Conservation (phyloP, 1,284 basidiomycete species). For the Rhizopogon parksii region DNA sequence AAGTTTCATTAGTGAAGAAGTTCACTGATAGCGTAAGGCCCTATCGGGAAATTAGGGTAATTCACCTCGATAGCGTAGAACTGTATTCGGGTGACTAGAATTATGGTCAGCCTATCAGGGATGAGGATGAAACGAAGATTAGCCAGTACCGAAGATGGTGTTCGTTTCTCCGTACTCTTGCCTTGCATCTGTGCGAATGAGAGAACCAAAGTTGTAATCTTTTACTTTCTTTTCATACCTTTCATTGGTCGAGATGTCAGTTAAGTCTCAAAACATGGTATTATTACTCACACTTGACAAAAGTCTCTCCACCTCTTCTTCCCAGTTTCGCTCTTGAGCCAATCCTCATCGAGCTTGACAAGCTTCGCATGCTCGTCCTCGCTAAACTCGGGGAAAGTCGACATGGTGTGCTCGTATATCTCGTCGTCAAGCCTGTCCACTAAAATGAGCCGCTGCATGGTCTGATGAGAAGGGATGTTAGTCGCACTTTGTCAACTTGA, state of each 20-base stretch:
- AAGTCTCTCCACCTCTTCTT: slow-evolving; percentile 93
- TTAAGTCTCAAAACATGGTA: background rate
- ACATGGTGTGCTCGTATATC: slow-evolving; percentile 75
- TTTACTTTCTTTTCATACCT: slow-evolving; percentile 84
- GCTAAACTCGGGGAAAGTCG: slow-evolving; percentile 79
- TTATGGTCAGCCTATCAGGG: slow-evolving; percentile 2
- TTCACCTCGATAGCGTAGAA: slow-evolving; percentile 88
- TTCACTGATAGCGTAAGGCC: slow-evolving; percentile 2
- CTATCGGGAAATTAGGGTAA: slow-evolving; percentile 7
- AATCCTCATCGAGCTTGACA: slow-evolving; percentile 80
- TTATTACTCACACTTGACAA: slow-evolving; percentile 67
- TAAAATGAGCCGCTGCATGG: slow-evolving; percentile 11
- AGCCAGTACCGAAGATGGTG: slow-evolving; percentile 81
- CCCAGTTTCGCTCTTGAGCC: slow-evolving; percentile 87
- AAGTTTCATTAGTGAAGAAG: background rate
- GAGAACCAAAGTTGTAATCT: slow-evolving; percentile 96
- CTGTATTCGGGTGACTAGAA: slow-evolving; percentile 69
- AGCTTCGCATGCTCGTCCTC: slow-evolving; percentile 62
- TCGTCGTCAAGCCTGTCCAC: slow-evolving; percentile 79
- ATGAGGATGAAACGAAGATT: background rate
- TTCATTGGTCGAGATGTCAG: slow-evolving; percentile 1
- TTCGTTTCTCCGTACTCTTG: slow-evolving; percentile 90
- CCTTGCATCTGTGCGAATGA: slow-evolving; percentile 78
- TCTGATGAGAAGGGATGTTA: slow-evolving; percentile 1
- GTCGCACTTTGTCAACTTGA: slow-evolving; percentile 76